Conservation (phyloP, 2,329 filamentous ascomycete genomes). For the Alternaria sp. region DNA sequence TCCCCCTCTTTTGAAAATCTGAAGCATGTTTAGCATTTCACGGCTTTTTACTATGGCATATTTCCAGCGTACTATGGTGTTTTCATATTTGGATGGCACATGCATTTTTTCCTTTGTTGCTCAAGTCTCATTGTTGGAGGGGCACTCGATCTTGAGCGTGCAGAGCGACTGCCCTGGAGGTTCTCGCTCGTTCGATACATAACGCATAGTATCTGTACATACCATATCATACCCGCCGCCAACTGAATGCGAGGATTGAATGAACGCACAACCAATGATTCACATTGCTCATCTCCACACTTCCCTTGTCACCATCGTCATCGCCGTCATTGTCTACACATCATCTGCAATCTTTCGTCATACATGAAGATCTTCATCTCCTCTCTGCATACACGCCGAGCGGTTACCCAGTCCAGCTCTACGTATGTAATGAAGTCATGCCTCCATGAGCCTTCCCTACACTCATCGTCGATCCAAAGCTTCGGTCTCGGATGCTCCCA, state of each 20-base stretch:
- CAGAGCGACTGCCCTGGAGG: constrained; percentile 11
- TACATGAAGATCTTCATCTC: background rate
- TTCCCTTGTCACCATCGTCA: background rate
- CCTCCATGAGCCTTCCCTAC: background rate
- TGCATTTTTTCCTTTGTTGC: constrained; percentile 5
- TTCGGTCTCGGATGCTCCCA: constrained; percentile 7
- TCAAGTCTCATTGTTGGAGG: background rate
- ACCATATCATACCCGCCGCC: constrained; percentile 9
- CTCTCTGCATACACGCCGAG: background rate
- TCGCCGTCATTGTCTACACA: background rate
- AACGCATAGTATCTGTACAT: constrained; percentile 10
- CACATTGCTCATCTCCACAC: background rate
- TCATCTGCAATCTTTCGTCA: background rate
- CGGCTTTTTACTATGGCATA: background rate
- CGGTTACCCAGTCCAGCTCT: background rate
- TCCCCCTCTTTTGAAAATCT: background rate
- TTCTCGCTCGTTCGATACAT: constrained; percentile 8
- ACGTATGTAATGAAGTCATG: background rate
- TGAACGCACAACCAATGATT: constrained; percentile 4
- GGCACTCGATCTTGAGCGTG: background rate
- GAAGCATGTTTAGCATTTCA: constrained; percentile 6
- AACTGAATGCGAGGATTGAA: constrained; percentile 10
- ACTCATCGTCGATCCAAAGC: background rate
- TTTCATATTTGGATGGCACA: background rate
- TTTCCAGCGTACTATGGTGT: background rate